Base-by-base conservation (phyloP, 2,329 filamentous ascomycete species). In the Incumbomyces lentus region DNA sequence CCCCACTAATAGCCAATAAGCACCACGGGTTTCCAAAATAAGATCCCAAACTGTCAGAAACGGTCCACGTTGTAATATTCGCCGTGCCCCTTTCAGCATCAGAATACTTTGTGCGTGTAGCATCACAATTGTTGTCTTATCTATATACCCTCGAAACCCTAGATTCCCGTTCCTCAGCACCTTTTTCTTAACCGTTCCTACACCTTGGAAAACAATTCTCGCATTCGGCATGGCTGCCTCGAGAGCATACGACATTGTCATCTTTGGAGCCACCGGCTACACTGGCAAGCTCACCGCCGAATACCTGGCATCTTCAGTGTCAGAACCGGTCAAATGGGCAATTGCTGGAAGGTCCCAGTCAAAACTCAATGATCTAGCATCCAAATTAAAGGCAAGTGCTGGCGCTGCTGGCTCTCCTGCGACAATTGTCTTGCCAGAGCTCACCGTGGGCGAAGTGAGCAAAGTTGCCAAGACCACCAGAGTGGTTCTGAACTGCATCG, bases 301-400 rank as follows among this genome's bases (percentile, higher is more conserved):
- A 62, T 79, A 92, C 64, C 82, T 95, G 58, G 73, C 79, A 44
- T 73, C 73, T 12, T 68, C 77, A 53, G 70, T 87, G 1, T 84
- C 88, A 0, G 86, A 83, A 14, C 77, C 86, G 61, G 64, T 94
- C 51, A 87, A 79, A 69, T 95, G 89, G 89, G 89, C 86, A 12
- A 71, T 95, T 46, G 86, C 87, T 38, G 89, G 89, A 26, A 83
- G 89, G 19, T 89, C 85, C n/a, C 69, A 74, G 40, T 68, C 72
- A 40, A 95, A 95, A 64, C 74, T 96, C 3, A 75, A 83, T 54
- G 66, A 68, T 34, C 65, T 95, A 10, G 78, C 80, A 6, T 69
- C 79, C 44, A 78, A 85, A 46, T 74, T 89, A 61, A 79, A 79
- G 57, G 61, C 67, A 47, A 58, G 84, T 49, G 84, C 84, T 60